Evolutionary conservation across 371 early-diverging fungal species (phyloP).

Genomic region (Apophysomyces variabilis): DNA sequence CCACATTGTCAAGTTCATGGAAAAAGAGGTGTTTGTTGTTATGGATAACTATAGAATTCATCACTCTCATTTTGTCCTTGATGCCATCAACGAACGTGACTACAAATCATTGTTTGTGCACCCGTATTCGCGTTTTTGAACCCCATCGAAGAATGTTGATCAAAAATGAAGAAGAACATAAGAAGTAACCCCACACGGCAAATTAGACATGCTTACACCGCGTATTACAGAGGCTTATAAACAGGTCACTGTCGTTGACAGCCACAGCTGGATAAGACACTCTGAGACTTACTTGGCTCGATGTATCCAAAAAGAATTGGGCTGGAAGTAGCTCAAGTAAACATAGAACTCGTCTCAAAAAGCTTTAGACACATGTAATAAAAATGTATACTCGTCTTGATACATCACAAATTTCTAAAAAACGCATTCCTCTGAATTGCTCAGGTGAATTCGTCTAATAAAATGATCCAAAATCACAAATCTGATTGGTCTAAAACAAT

Average conservation of each 20-base stretch:
- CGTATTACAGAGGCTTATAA: background rate
- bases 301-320: too few relatives aligned
- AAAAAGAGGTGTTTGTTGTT: background rate
- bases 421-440: too few relatives aligned
- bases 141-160: slow-evolving; percentile 16
- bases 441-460: too few relatives aligned
- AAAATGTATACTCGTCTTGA: too few relatives aligned
- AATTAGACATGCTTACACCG: background rate
- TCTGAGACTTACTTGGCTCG: background rate
- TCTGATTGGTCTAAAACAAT: too few relatives aligned
- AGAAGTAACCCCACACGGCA: background rate
- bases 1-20: background rate
- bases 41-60: background rate
- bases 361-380: too few relatives aligned
- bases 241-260: background rate
- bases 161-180: slow-evolving; percentile 7
- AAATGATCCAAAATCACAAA: too few relatives aligned
- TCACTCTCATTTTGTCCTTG: background rate
- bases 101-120: slow-evolving; percentile 10
- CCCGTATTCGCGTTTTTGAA: slow-evolving; percentile 23
- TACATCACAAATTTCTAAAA: too few relatives aligned
- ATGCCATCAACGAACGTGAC: background rate
- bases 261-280: background rate
- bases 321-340: too few relatives aligned
- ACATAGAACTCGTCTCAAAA: too few relatives aligned